Base-by-base conservation (phyloP, 1,139 yeast species). In the Geotrichum reessii region DNA sequence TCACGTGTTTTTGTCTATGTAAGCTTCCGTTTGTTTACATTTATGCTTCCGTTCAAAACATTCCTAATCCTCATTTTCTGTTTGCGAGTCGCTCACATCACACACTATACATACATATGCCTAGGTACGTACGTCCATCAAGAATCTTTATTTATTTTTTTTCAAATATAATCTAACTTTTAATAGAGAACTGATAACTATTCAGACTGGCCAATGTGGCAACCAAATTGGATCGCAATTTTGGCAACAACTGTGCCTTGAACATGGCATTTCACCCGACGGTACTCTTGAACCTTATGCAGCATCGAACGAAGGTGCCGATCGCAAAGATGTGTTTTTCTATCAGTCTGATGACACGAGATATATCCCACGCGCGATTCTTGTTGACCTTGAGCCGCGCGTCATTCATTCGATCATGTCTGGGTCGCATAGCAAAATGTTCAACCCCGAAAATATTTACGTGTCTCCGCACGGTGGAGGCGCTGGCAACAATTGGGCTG, bases 401-500 rank as follows among this genome's bases (percentile, higher is more conserved):
- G 97, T 92, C 1, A 82, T 93, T 53, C 80, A 81, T 61, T 85
- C 86, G 61, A 84, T 89, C 49, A 76, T 78, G 58, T 75, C 79
- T 28, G 73, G 76, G 33, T 65, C 74, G 27, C 79, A 79, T 47
- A 80, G 86, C 48, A 84, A 85, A 27, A 80, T 93, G 77, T 88
- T 90, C 74, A 89, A 92, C 69, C 92, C 95, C 0, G 81, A 95
- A 65, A 91, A 89, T 68, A 76, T 89, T 11, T 93, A 89, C 74
- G 75, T 89, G 33, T 85, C 95, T 49, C 81, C 85, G 22, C 84
- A 84, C 25, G 97, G 97, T 2, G 81, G 86, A 42, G 74, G 74
- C 17, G 99, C 99, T 0, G 99, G 96, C 22, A 93, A 93, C 71
- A 90, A 90, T 64, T 93, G 98, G 98, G 88, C 92, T 1, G 85